Conservation (phyloP, 1,139 yeast genomes). For the Blastobotrys indianensis region DNA sequence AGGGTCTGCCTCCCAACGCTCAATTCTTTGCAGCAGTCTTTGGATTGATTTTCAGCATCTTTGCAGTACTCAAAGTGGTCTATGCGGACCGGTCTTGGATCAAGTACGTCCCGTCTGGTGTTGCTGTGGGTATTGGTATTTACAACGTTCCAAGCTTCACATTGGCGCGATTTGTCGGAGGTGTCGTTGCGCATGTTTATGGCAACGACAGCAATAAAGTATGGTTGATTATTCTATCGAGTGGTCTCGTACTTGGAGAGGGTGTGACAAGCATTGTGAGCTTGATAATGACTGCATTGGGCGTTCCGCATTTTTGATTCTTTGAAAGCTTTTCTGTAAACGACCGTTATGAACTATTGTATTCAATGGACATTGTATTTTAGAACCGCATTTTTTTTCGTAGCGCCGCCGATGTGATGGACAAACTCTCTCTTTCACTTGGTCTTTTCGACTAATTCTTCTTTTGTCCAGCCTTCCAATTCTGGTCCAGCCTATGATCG, state of each 20-base stretch:
- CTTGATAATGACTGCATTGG: conserved; percentile 66
- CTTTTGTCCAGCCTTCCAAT: conserved; percentile 8
- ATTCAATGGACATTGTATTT: neutral
- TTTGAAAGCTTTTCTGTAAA: neutral
- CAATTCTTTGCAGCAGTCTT: conserved; percentile 57
- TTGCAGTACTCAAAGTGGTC: conserved; percentile 46
- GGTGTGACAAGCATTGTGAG: conserved; percentile 80
- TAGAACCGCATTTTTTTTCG: neutral
- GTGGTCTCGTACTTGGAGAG: conserved; percentile 91
- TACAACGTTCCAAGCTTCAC: conserved; percentile 93
- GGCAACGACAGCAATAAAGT: conserved; percentile 39
- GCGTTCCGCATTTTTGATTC: conserved; percentile 42
- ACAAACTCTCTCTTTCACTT: neutral
- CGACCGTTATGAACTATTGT: neutral
- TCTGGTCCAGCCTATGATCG: conserved; percentile 54
- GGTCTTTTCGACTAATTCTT: neutral
- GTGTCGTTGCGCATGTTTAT: conserved; percentile 47
- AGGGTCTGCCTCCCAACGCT: conserved; percentile 80
- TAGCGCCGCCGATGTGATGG: neutral
- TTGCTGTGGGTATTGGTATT: conserved; percentile 95
- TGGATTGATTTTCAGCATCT: conserved; percentile 61
- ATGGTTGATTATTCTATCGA: conserved; percentile 75
- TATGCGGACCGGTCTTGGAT: conserved; percentile 38
- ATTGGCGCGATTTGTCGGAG: conserved; percentile 87
- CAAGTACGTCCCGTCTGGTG: conserved; percentile 79